A percentile compares a stretch with the other conserved stretches of the same genome.
These are phyloP conservation scores for Hansfordia pulvinata DNA, from an alignment of 2,329 filamentous ascomycete genomes.

Conservation along the genomic window DNA sequence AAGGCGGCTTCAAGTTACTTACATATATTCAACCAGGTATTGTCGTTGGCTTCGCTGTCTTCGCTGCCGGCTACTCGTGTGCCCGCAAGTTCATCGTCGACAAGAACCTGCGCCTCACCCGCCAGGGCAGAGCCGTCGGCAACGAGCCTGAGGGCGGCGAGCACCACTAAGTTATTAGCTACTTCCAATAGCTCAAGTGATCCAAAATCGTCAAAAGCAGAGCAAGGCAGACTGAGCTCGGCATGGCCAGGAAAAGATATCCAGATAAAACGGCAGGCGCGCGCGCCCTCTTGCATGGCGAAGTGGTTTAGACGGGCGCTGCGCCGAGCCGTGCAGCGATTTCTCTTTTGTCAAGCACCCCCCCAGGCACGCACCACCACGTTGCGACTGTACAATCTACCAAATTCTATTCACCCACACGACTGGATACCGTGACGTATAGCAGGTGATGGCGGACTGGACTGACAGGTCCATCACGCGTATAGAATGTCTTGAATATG, in stretches of 20 bases:
- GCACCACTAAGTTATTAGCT: constrained; percentile 26
- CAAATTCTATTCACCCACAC: no score
- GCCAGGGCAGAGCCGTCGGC: constrained; percentile 50
- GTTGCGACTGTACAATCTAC: neutral
- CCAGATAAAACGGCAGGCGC: no score
- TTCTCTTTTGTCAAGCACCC: neutral
- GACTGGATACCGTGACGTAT: no score
- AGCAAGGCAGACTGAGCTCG: constrained; percentile 6
- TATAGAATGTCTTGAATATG: no score
- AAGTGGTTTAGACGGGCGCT: no score
- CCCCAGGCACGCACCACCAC: no score
- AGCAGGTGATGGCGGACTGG: no score
- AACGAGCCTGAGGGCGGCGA: constrained; percentile 20
- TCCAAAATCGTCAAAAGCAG: constrained; percentile 3
- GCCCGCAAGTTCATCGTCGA: constrained; percentile 72
- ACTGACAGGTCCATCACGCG: no score
- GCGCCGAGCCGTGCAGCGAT: neutral
- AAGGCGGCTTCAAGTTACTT: constrained; percentile 1
- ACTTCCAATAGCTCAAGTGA: no score
- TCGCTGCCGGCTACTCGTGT: constrained; percentile 72
- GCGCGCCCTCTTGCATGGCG: no score
- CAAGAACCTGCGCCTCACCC: constrained; percentile 80
- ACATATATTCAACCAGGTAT: constrained; percentile 42
- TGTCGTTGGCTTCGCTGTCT: constrained; percentile 75
- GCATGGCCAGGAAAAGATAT: no score